These are phyloP conservation scores for Mrakia frigida DNA, from an alignment of 768 basidiomycete species.

Conservation along the genomic window DNA sequence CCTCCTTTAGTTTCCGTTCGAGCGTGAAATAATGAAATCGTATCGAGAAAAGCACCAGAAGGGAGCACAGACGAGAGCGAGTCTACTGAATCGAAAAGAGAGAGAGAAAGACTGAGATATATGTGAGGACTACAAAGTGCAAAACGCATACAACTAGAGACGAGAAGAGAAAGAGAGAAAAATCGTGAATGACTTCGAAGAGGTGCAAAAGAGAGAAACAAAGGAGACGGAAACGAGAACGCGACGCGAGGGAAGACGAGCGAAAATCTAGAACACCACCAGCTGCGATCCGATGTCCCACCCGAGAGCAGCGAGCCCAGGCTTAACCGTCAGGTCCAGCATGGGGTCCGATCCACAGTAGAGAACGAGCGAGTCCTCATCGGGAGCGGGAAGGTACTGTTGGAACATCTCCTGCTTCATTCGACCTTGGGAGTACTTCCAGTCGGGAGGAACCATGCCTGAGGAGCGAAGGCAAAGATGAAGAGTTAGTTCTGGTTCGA, in stretches of 20 bases:
- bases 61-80: too few species aligned
- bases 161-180: neutral
- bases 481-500: neutral
- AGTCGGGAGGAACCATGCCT: conserved; percentile 37
- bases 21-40: too few species aligned
- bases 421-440: conserved; percentile 46
- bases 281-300: conserved; percentile 44
- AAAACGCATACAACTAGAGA: too few species aligned
- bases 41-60: too few species aligned
- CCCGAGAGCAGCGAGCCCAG: conserved; percentile 43
- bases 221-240: neutral
- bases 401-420: conserved; percentile 47
- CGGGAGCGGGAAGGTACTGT: conserved; percentile 48
- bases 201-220: neutral
- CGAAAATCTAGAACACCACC: conserved; percentile 1
- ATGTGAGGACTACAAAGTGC: too few species aligned
- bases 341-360: conserved; percentile 54
- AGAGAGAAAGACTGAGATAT: too few species aligned
- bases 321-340: conserved; percentile 42
- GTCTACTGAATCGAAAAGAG: too few species aligned
- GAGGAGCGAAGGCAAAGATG: neutral
- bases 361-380: conserved; percentile 48
- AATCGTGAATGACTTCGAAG: neutral
- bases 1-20: too few species aligned
- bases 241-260: neutral